Conservation (phyloP, 305 asterid species). For the Fraxinus sp. region DNA sequence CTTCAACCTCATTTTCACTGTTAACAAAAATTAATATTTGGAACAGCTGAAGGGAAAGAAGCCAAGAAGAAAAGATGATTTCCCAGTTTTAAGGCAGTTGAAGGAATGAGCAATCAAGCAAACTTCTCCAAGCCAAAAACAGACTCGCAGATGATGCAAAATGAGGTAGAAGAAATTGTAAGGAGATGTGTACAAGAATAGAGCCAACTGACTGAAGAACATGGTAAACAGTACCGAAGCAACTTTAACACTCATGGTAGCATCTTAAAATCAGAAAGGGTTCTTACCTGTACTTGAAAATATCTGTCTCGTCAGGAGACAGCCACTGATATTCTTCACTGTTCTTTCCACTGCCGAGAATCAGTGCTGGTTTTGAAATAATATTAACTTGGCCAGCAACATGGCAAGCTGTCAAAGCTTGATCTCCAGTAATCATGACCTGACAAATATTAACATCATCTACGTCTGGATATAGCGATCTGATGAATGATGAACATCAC, state of each 20-base stretch:
- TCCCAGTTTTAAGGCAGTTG: background rate
- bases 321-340: constrained; percentile 71
- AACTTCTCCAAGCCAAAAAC: constrained; percentile 4
- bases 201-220: constrained; percentile 5
- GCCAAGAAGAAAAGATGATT: background rate
- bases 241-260: constrained; percentile 2
- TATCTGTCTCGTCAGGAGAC: constrained; percentile 77
- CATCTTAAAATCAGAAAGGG: constrained; percentile 8
- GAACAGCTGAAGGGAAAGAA: constrained; percentile 20
- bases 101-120: background rate
- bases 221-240: constrained; percentile 8
- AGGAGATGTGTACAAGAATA: background rate
- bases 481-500: background rate
- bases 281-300: constrained; percentile 58
- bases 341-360: constrained; percentile 63
- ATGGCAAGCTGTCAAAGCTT: constrained; percentile 99
- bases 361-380: constrained; percentile 76
- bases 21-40: constrained; percentile 23
- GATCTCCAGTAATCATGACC: constrained; percentile 99
- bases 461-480: background rate
- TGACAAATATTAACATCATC: constrained; percentile 30
- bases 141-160: constrained; percentile 2
- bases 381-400: constrained; percentile 95
- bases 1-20: constrained; percentile 78
- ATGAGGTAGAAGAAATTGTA: constrained; percentile 1